These are phyloP conservation scores for Corymbia calophylla DNA, from an alignment of 441 rosid species.

Conservation along the genomic window DNA sequence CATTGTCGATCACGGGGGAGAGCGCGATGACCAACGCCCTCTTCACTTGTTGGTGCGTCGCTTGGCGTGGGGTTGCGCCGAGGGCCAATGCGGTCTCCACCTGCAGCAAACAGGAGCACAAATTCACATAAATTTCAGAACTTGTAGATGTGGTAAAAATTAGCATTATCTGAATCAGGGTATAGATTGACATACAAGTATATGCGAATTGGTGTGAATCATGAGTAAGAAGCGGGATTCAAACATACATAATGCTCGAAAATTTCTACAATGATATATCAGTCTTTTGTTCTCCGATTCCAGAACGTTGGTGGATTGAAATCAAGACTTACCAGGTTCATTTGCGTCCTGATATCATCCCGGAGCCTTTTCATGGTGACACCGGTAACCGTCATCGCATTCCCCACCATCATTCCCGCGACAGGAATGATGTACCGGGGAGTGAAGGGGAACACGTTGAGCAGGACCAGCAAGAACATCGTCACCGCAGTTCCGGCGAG, in stretches of 20 bases:
- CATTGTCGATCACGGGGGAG: constrained; percentile 87
- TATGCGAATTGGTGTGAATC: too few relatives aligned
- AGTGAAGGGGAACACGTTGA: constrained; percentile 85
- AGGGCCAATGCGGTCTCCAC: constrained; percentile 92
- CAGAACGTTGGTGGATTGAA: background rate
- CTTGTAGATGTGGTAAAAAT: too few relatives aligned
- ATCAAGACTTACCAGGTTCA: constrained; percentile 15
- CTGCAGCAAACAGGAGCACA: constrained; percentile 10
- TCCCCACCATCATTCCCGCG: constrained; percentile 95
- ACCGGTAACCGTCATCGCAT: constrained; percentile 82
- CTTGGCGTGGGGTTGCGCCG: constrained; percentile 83
- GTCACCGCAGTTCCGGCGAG: constrained; percentile 65
- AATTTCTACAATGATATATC: background rate
- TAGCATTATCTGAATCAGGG: too few relatives aligned
- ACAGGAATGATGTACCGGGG: constrained; percentile 86
- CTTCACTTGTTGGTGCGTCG: constrained; percentile 63
- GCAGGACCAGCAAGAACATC: constrained; percentile 54
- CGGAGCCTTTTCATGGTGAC: constrained; percentile 89
- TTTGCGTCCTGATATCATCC: constrained; percentile 73
- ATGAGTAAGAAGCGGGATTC: too few relatives aligned
- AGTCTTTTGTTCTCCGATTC: background rate
- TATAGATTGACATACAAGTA: too few relatives aligned
- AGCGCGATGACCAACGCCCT: constrained; percentile 71
- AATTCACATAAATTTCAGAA: background rate
- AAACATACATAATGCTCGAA: too few relatives aligned